These are phyloP conservation scores for Letharia columbiana DNA, from an alignment of 495 filamentous ascomycete species.

Conservation along the genomic window DNA sequence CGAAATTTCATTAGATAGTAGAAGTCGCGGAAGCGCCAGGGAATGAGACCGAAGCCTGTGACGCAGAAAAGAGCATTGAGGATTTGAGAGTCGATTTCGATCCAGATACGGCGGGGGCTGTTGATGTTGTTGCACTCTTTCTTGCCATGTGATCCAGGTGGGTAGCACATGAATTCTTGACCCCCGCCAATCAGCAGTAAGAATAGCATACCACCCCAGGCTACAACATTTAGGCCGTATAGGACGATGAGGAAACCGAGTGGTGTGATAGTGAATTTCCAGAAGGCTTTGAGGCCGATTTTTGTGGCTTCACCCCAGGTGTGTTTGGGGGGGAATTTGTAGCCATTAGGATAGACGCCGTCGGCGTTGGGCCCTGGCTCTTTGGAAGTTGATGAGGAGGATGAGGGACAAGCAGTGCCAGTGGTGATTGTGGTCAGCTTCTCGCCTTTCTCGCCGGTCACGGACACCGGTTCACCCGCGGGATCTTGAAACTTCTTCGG, in stretches of 20 bases:
- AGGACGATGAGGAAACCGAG: constrained; percentile 65
- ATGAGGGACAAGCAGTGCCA: constrained; percentile 8
- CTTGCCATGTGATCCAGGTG: constrained; percentile 27
- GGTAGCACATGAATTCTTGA: constrained; percentile 65
- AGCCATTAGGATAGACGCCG: constrained; percentile 48
- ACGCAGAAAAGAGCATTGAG: constrained; percentile 81
- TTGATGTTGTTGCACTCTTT: constrained; percentile 61
- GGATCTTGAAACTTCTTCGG: constrained; percentile 24
- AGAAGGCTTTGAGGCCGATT: constrained; percentile 44
- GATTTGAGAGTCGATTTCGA: constrained; percentile 78
- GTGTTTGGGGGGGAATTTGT: constrained; percentile 62
- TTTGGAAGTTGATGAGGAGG: constrained; percentile 16
- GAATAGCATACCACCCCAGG: constrained; percentile 89
- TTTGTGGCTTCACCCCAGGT: constrained; percentile 43
- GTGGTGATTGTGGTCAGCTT: constrained; percentile 11
- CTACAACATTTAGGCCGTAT: constrained; percentile 72
- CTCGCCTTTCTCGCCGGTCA: constrained; percentile 12
- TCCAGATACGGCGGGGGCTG: constrained; percentile 66
- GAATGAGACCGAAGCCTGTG: constrained; percentile 73
- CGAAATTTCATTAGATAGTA: constrained; percentile 62
- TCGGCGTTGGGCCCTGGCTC: constrained; percentile 23
- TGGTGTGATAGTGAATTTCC: constrained; percentile 56
- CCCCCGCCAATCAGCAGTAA: constrained; percentile 67
- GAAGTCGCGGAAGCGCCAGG: constrained; percentile 76
- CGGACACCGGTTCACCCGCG: constrained; percentile 12